Conservation (phyloP, 2,329 filamentous ascomycete species). For the Alternaria longipes region DNA sequence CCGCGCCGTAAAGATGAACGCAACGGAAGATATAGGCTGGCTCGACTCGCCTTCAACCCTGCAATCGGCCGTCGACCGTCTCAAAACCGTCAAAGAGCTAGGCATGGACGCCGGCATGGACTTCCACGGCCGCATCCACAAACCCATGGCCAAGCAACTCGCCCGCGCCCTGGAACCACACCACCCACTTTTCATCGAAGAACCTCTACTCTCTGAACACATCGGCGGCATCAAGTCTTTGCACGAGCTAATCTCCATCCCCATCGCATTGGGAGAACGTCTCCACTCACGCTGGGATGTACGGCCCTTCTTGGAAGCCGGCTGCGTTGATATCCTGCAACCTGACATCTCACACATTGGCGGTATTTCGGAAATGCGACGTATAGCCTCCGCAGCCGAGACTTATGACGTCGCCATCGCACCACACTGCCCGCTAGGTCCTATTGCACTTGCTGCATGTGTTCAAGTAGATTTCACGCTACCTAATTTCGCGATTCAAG, state of each 20-base stretch:
- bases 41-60: conserved; percentile 74
- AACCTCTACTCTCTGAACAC: conserved; percentile 76
- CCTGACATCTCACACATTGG: conserved; percentile 77
- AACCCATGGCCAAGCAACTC: conserved; percentile 83
- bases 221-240: conserved; percentile 71
- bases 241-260: conserved; percentile 64
- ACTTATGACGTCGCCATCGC: conserved; percentile 77
- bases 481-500: conserved; percentile 74
- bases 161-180: conserved; percentile 73
- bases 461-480: conserved; percentile 70
- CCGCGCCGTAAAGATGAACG: conserved; percentile 79
- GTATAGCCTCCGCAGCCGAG: conserved; percentile 76
- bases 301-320: conserved; percentile 73
- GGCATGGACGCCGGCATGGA: conserved; percentile 79
- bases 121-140: conserved; percentile 80
- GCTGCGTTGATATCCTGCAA: conserved; percentile 75
- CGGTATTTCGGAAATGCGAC: conserved; percentile 74
- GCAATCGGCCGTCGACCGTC: conserved; percentile 69
- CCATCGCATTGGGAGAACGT: conserved; percentile 77
- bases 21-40: conserved; percentile 78
- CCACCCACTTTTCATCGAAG: conserved; percentile 78
- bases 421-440: conserved; percentile 77
- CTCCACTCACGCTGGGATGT: conserved; percentile 78
- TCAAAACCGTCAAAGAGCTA: conserved; percentile 73
- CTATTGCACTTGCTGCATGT: conserved; percentile 75